Evolutionary conservation across 2,329 filamentous ascomycete species (phyloP), one percentile per base, ranked within the genome.

Genomic region (Exophiala bonariae): DNA sequence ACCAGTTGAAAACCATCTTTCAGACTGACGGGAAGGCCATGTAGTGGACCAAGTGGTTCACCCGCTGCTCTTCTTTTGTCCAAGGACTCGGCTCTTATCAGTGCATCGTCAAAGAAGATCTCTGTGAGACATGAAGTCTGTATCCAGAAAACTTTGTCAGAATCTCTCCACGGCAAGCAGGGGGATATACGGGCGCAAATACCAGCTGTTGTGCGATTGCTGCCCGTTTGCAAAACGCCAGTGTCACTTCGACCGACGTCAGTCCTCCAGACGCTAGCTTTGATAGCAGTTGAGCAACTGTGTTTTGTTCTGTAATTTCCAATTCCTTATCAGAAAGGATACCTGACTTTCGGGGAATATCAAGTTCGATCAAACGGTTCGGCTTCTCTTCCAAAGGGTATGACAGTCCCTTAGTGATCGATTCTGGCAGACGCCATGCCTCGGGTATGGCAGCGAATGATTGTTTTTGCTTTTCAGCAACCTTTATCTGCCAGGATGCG

Each of bases 271-370:
- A 45, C 2, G 43, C 41, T 13, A 59, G 47, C 41, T 49, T 52
- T 7, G 35, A 36, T 7, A 54, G 43, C 3, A 79, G 65, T 2
- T 59, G 65, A 3, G 64, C 59, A 0, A 70, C 73, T 48, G 77
- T 73, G 36, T 72, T 70, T n/a, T 64, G 60, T 26, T 76, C 72
- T 0, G 76, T 79, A 37, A 79, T 77, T 3, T 62, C 60, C 4
- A 76, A 50, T 55, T 78, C 75, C 20, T 63, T 57, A 0, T 63
- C 30, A 0, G 69, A 66, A n/a, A 79, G 56, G 13, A 79, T 59
- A 4, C 74, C 74, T 28, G 69, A 73, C 42, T 63, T 45, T 30
- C 59, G 41, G 10, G 71, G 69, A 9, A 74, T 55, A 11, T 47
- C 47, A 2, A 65, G 63, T 28, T 71, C 70, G 49, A 60, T 45